Evolutionary conservation across 192 early-diverging fungal species (phyloP), one percentile per base, ranked within the genome.

Genomic region (Coemansia sp.): DNA sequence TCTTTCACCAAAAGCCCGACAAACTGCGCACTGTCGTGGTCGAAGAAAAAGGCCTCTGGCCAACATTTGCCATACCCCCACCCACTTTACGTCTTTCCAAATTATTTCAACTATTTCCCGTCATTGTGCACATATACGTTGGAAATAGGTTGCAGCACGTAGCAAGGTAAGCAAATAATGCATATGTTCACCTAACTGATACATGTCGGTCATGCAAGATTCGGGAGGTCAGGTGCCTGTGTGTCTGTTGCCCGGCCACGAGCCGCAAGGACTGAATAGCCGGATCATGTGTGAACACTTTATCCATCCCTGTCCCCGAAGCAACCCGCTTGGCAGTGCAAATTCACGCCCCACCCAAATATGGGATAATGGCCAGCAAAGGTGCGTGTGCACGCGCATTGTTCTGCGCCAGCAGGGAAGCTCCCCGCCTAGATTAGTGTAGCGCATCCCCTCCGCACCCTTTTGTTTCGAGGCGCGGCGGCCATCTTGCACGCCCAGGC

Each of bases 231-330:
- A 53, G 21, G 29, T 32, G 29, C 5, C 29, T 7, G 29, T 32
- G 29, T 32, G 29, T 32, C 43, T 45, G 43, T 12, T 45, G 14
- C 14, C 43, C 43, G 43, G 43, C 43, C 43, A n/a, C 43, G 27
- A 32, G 25, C 53, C 29, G 53, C 53, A 55, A 15, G 53, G 29
- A 23, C 29, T 23, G 29, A 55, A 29, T n/a, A 27, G 53, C 53
- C 53, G 17, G 53, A 55, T 55, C 53, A 55, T 55, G 53, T 55
- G 53, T 27, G 19, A 27, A n/a, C 29, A 27, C 29, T 55, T 55
- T 25, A 55, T 55, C 53, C 43, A 45, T n/a, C 43, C 43, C 43
- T 45, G 14, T 45, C 43, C 43, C 43, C n/a, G 43, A 45, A 12
- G 29, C 29, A 6, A 32, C 43, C 43, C 14, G 43, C n/a, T 45